Evolutionary conservation across 306 rosid genomes (phyloP).

Genomic region (Dalbergia cultrata): DNA sequence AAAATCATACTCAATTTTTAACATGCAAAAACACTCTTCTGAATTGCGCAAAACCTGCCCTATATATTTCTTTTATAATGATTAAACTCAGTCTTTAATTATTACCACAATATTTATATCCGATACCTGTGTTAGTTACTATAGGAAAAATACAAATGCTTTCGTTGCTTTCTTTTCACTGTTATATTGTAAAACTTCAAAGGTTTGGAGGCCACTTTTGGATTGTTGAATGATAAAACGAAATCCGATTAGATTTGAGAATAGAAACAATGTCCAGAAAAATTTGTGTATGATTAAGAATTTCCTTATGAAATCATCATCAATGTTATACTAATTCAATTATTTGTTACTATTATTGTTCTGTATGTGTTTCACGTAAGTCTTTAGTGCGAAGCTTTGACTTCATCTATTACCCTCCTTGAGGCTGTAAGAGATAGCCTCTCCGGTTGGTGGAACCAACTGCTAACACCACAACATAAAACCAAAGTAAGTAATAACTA

Average conservation of each 20-base stretch:
- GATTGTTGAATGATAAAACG: conserved; percentile 3
- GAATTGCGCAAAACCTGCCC: not conserved
- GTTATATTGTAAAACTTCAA: conserved; percentile 11
- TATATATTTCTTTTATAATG: not conserved
- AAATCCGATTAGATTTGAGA: not conserved
- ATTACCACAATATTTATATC: not conserved
- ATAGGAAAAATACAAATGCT: conserved; percentile 3
- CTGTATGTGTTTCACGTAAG: not conserved
- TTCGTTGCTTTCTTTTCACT: conserved; percentile 34
- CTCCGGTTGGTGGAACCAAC: conserved; percentile 26
- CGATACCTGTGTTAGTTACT: not conserved
- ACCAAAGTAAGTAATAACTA: conserved; percentile 7
- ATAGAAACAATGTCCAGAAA: not conserved
- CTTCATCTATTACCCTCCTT: conserved; percentile 19
- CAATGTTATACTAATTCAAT: not conserved
- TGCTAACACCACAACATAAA: not conserved
- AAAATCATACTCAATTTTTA: too few relatives aligned
- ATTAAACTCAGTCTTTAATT: not conserved
- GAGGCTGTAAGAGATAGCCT: not conserved
- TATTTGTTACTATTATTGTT: conserved; percentile 3
- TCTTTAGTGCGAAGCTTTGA: conserved; percentile 23
- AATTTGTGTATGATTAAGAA: not conserved
- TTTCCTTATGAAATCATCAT: conserved; percentile 4
- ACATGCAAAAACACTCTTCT: too few relatives aligned
- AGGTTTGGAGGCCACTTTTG: conserved; percentile 7